Base-by-base conservation (phyloP, 371 early-diverging fungal species). In the Mucor irregularis region DNA sequence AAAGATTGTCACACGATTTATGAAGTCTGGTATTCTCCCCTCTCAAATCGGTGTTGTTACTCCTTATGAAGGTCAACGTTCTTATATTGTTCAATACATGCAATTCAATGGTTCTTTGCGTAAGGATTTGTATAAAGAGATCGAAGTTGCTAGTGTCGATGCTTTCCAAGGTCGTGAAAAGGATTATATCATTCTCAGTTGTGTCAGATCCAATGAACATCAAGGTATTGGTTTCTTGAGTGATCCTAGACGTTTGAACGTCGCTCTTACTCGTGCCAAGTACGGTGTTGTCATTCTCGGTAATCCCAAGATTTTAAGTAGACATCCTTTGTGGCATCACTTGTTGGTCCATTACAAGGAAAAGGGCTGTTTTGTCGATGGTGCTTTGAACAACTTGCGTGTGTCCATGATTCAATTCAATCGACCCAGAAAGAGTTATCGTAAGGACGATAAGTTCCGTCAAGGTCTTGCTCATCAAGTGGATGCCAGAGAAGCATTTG, bases 151-250 rank as follows among this genome's bases (percentile, higher is more conserved):
- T 17, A 95, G 93, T 71, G 99, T 99, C n/a, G 99, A 99, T 68
- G 98, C 98, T 6, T 99, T 99, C 88, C 99, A 99, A 65, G 99
- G 99, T 22, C 90, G 99, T 72, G 99, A 99, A 73, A 99, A 98
- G 75, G 99, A 99, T 68, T 98, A 96, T 66, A 99, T 99, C 60
- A 97, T 99, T 65, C 82, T 99, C 49, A 89, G 93, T 62, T 95
- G 98, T 69, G 99, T 99, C 16, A 84, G 99, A 42, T 92, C 94
- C 58, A 98, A 99, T 75, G 93, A 95, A 58, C 93, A 94, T 64
- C 96, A 94, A 62, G 98, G 97, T 14, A 97, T 99, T 64, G 99
- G 99, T 30, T 99, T 99, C 81, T 83, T 99, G 72, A 93, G 87
- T 50, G 98, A 99, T 67, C 96, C 97, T 21, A 83, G 98, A 33